phyloP scores from a whole-genome alignment of 2,329 filamentous ascomycete genomes.

The Dactylellina leptospora region DNA sequence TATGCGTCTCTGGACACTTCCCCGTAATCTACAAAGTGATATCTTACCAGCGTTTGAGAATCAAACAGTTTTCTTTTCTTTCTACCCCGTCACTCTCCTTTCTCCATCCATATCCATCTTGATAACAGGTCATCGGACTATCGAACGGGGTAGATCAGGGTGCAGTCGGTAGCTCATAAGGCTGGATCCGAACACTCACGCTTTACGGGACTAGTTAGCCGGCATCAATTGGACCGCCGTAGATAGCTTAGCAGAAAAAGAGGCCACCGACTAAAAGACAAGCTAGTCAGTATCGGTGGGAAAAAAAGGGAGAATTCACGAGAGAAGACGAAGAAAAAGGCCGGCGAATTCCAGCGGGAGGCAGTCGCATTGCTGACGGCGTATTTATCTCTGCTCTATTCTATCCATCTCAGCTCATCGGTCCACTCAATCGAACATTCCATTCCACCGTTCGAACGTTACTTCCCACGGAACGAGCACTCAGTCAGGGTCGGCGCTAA shows the following conservation, averaged over 20 bases:
- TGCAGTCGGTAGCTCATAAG: background rate
- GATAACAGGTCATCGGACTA: slow-evolving; percentile 11
- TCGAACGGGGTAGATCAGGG: slow-evolving; percentile 6
- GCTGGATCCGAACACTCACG: background rate
- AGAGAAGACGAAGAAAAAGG: slow-evolving; percentile 21
- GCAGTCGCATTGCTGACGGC: slow-evolving; percentile 14
- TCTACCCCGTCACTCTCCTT: slow-evolving; percentile 7
- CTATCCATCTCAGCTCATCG: background rate
- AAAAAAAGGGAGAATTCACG: background rate
- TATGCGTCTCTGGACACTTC: background rate
- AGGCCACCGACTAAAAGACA: background rate
- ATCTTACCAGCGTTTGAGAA: slow-evolving; percentile 10
- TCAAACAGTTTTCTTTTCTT: background rate
- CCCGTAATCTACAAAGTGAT: background rate
- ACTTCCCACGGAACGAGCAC: slow-evolving; percentile 8
- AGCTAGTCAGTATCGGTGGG: background rate
- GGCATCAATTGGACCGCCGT: slow-evolving; percentile 9
- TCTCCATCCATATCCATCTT: slow-evolving; percentile 33
- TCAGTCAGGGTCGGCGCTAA: slow-evolving; percentile 34
- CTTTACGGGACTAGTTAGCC: slow-evolving; percentile 6
- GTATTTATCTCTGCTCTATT: background rate
- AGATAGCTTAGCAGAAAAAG: slow-evolving; percentile 27
- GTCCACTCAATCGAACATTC: slow-evolving; percentile 39
- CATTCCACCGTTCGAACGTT: too few species aligned
- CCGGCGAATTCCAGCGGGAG: slow-evolving; percentile 32